A percentile compares a stretch with the other conserved stretches of the same genome.
These are phyloP conservation scores for Rhodotorula toruloides DNA, from an alignment of 768 basidiomycete species.

Conservation along the genomic window DNA sequence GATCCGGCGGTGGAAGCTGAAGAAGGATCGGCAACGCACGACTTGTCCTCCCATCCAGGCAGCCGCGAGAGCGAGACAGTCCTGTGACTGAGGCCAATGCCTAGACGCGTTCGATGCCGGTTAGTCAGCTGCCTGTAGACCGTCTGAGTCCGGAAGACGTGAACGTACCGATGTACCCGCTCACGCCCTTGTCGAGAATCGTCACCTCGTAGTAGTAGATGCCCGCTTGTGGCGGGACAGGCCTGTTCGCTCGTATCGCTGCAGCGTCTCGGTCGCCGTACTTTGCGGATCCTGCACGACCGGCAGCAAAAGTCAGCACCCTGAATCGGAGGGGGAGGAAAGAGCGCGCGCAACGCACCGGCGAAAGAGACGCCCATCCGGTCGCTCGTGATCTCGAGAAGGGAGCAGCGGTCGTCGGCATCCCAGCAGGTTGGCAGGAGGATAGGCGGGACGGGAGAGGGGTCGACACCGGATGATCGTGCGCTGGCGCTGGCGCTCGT, in stretches of 20 bases:
- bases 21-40: neutral
- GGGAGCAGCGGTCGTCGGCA: conserved; percentile 24
- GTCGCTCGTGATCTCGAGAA: conserved; percentile 28
- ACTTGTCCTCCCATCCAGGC: conserved; percentile 54
- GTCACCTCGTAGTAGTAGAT: conserved; percentile 93
- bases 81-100: conserved; percentile 68
- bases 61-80: conserved; percentile 66
- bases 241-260: conserved; percentile 67
- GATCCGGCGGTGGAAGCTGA: conserved; percentile 57
- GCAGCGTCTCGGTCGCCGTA: conserved; percentile 74
- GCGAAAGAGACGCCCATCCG: conserved; percentile 19
- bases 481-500: neutral
- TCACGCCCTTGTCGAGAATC: conserved; percentile 70
- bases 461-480: too few relatives aligned
- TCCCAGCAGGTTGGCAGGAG: conserved; percentile 29
- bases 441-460: too few relatives aligned
- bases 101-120: conserved; percentile 50
- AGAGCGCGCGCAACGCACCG: conserved; percentile 9
- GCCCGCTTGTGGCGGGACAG: conserved; percentile 78
- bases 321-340: conserved; percentile 17
- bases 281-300: conserved; percentile 37
- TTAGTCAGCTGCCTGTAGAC: too few relatives aligned
- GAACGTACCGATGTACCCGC: conserved; percentile 61
- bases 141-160: too few relatives aligned
- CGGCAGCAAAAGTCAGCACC: conserved; percentile 33